Percentiles rank a stretch among this genome's conserved stretches.
Evolutionary conservation across 2,329 filamentous ascomycete species (phyloP).

Genomic region (Exophiala sp.): DNA sequence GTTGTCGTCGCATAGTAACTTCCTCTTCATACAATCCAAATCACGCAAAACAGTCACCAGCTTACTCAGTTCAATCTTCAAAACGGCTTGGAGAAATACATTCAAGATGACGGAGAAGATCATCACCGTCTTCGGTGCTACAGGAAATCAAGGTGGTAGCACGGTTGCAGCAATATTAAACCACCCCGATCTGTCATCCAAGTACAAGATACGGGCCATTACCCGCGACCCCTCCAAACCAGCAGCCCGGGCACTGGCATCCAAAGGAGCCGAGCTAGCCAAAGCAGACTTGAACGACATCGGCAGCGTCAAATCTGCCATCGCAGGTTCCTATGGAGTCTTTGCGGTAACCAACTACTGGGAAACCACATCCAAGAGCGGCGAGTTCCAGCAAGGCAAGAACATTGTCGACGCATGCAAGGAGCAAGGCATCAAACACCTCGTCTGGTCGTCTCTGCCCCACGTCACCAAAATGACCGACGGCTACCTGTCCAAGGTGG

Average conservation of each 20-base stretch:
- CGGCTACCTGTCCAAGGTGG: conserved; percentile 34
- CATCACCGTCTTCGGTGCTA: conserved; percentile 48
- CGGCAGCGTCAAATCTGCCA: conserved; percentile 38
- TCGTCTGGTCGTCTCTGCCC: conserved; percentile 40
- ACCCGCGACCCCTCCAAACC: conserved; percentile 42
- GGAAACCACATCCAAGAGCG: conserved; percentile 38
- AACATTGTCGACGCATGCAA: conserved; percentile 37
- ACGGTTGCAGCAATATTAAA: conserved; percentile 44
- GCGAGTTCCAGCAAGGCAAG: conserved; percentile 35
- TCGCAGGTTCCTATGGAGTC: conserved; percentile 44
- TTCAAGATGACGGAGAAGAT: conserved; percentile 30
- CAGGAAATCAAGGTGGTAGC: conserved; percentile 49
- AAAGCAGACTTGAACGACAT: conserved; percentile 38
- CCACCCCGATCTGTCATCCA: conserved; percentile 41
- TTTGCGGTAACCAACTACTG: conserved; percentile 47
- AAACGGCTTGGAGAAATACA: conserved; percentile 8
- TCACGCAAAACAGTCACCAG: too few species aligned
- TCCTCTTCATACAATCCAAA: too few species aligned
- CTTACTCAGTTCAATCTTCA: not conserved
- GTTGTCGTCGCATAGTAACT: too few species aligned
- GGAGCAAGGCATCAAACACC: conserved; percentile 34
- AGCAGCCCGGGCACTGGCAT: conserved; percentile 30
- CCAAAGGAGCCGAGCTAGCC: conserved; percentile 33
- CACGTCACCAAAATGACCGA: conserved; percentile 32
- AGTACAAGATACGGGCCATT: conserved; percentile 48